Percentiles rank a stretch among this genome's conserved stretches.
Conservation (phyloP, 192 early-diverging fungal species). For the Coemansia biformis region DNA sequence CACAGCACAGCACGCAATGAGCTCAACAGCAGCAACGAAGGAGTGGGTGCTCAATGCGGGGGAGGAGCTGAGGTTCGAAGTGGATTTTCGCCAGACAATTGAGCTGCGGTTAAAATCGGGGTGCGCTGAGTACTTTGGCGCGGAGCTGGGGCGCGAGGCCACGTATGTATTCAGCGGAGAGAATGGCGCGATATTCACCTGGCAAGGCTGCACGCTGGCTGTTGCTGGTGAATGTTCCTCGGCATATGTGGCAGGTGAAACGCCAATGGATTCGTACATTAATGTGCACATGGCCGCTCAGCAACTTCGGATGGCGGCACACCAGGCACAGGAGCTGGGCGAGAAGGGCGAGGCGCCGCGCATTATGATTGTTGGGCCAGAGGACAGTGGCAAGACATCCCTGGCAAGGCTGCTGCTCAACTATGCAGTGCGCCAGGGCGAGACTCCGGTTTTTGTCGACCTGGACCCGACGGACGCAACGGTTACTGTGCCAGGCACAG, state of each 20-base stretch:
- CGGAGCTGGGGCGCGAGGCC: conserved; percentile 78
- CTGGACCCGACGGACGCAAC: conserved; percentile 75
- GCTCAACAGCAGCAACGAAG: no score
- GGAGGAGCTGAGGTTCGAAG: conserved; percentile 90
- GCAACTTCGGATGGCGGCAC: conserved; percentile 55
- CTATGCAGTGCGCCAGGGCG: conserved; percentile 73
- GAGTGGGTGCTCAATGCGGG: conserved; percentile 69
- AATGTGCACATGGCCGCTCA: conserved; percentile 87
- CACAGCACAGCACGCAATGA: no score
- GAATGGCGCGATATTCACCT: conserved; percentile 88
- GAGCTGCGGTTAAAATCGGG: conserved; percentile 63
- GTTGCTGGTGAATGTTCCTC: conserved; percentile 62
- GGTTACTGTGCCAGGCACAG: conserved; percentile 78
- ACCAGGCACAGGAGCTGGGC: not conserved
- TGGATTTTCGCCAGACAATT: conserved; percentile 59
- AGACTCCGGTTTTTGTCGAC: conserved; percentile 75
- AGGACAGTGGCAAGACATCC: conserved; percentile 90
- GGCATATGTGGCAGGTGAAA: conserved; percentile 90
- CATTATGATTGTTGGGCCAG: conserved; percentile 85
- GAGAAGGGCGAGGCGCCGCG: conserved; percentile 34
- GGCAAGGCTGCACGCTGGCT: conserved; percentile 78
- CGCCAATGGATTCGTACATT: conserved; percentile 86
- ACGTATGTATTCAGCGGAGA: conserved; percentile 76
- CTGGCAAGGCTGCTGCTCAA: conserved; percentile 80
- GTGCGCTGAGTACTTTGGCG: conserved; percentile 89